These are phyloP conservation scores for Aspergillus unguis DNA, from an alignment of 2,329 filamentous ascomycete species.

Conservation along the genomic window DNA sequence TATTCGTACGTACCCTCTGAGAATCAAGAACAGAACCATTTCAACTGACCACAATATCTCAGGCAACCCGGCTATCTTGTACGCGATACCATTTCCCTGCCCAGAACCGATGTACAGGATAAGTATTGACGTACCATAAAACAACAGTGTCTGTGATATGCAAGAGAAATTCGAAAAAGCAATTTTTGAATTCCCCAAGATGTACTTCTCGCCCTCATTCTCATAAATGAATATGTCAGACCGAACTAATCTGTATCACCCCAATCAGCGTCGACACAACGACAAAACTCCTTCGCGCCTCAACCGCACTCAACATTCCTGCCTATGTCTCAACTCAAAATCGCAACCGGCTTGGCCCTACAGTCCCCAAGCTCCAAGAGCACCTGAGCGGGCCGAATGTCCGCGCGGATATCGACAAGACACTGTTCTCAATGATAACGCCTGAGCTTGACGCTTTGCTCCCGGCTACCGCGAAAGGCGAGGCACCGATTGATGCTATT, in stretches of 20 bases:
- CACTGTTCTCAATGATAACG: constrained; percentile 81
- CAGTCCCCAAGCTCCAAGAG: constrained; percentile 68
- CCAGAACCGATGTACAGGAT: not conserved
- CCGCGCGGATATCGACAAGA: constrained; percentile 72
- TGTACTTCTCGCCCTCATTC: constrained; percentile 51
- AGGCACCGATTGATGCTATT: constrained; percentile 57
- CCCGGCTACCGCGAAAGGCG: constrained; percentile 29
- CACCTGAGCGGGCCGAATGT: constrained; percentile 45
- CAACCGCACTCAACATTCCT: constrained; percentile 57
- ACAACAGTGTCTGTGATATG: constrained; percentile 77
- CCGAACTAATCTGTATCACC: not conserved
- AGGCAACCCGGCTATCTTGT: constrained; percentile 50
- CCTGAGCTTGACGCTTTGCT: constrained; percentile 57
- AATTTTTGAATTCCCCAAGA: constrained; percentile 80
- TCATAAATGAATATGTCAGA: too few relatives aligned
- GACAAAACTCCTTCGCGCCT: constrained; percentile 65
- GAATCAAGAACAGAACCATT: constrained; percentile 12
- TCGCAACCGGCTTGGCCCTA: constrained; percentile 71
- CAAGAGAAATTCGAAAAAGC: constrained; percentile 86
- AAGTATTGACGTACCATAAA: not conserved
- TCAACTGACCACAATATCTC: not conserved
- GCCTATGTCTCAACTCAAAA: constrained; percentile 86
- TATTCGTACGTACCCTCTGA: constrained; percentile 26
- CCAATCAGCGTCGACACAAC: constrained; percentile 59
- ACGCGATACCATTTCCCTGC: constrained; percentile 17